Evolutionary conservation across 768 basidiomycete species (phyloP).

Genomic region (Hygrophoropsis aurantiaca): DNA sequence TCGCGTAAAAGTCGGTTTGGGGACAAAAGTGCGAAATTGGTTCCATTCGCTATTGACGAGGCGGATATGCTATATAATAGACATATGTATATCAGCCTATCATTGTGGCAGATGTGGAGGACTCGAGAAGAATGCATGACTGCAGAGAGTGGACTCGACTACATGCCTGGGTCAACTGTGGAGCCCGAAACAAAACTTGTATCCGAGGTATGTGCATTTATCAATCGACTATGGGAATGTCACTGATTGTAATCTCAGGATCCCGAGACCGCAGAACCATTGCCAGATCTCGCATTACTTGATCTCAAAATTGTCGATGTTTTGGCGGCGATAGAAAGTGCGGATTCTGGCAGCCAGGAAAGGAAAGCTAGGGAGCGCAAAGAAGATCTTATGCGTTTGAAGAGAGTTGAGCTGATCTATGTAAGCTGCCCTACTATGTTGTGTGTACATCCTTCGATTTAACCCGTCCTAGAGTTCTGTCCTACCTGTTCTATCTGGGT

Average conservation of each 20-base stretch:
- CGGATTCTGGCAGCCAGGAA: constrained; percentile 50
- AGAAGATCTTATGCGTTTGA: constrained; percentile 83
- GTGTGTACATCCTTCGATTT: constrained; percentile 3
- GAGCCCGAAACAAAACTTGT: constrained; percentile 52
- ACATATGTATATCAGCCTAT: constrained; percentile 88
- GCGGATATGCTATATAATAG: constrained; percentile 87
- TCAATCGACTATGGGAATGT: constrained; percentile 1
- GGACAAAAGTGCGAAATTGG: constrained; percentile 58
- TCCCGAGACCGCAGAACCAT: constrained; percentile 56
- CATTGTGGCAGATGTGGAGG: constrained; percentile 93
- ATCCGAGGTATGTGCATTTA: constrained; percentile 33
- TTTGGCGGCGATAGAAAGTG: constrained; percentile 47
- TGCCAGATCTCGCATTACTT: constrained; percentile 71
- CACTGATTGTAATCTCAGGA: constrained; percentile 40
- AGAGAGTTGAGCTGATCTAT: constrained; percentile 91
- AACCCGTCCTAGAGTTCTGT: constrained; percentile 66
- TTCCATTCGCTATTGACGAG: constrained; percentile 95
- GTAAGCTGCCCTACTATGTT: constrained; percentile 45
- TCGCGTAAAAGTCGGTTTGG: constrained; percentile 58
- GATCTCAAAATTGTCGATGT: constrained; percentile 76
- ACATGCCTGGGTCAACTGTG: constrained; percentile 67
- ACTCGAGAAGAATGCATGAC: constrained; percentile 95
- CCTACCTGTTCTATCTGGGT: constrained; percentile 80
- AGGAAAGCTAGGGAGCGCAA: constrained; percentile 65
- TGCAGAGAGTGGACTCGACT: constrained; percentile 87